Percentiles rank a stretch among this genome's conserved stretches.
These are phyloP conservation scores for Cutaneotrichosporon curvatum DNA, from an alignment of 1,284 basidiomycete species.

Conservation along the genomic window DNA sequence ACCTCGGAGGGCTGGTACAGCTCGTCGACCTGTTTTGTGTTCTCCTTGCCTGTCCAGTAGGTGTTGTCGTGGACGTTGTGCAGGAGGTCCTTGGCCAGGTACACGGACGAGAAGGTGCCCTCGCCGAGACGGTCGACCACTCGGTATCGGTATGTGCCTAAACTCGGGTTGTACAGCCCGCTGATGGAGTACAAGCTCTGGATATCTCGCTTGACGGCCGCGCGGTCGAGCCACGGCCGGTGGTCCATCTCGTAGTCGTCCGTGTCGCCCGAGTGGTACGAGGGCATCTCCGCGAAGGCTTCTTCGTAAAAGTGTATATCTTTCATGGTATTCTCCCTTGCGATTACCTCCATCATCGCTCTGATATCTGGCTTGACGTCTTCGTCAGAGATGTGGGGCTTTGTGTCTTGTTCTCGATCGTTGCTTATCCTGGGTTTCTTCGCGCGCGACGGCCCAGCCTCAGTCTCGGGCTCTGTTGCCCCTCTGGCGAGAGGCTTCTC, in stretches of 20 bases:
- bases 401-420: no score
- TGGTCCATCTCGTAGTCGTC: conserved; percentile 44
- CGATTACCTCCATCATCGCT: no score
- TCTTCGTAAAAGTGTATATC: no score
- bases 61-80: conserved; percentile 72
- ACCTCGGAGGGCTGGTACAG: conserved; percentile 32
- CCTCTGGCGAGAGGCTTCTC: no score
- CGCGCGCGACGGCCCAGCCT: no score
- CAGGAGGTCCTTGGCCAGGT: conserved; percentile 83
- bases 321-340: no score
- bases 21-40: conserved; percentile 21
- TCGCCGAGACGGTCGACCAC: conserved; percentile 89
- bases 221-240: conserved; percentile 57
- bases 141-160: conserved; percentile 54
- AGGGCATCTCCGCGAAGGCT: conserved; percentile 13
- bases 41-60: conserved; percentile 63
- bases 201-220: conserved; percentile 72
- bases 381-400: neutral
- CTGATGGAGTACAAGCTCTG: conserved; percentile 40
- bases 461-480: no score
- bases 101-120: conserved; percentile 96
- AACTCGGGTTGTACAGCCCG: conserved; percentile 9
- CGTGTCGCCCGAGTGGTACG: conserved; percentile 42
- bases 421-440: no score
- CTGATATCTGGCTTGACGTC: neutral